phyloP scores from a whole-genome alignment of 768 basidiomycete species.

The Leucogyrophana mollusca region DNA sequence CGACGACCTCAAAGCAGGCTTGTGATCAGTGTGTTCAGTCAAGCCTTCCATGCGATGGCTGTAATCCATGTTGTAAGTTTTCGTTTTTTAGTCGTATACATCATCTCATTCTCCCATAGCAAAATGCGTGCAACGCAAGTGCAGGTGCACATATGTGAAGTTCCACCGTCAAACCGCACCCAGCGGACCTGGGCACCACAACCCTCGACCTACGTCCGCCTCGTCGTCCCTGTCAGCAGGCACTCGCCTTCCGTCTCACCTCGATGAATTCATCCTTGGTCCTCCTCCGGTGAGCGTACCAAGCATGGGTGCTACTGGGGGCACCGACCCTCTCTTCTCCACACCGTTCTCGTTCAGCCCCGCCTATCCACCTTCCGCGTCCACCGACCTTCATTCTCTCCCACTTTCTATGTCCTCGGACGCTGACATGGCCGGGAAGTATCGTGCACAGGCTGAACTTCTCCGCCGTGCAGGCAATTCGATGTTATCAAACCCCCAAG shows the following conservation, averaged over 20 bases:
- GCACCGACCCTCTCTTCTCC: slow-evolving; percentile 28
- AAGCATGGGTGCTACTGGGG: slow-evolving; percentile 22
- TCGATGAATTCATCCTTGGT: slow-evolving; percentile 43
- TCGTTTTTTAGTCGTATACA: neutral
- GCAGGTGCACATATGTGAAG: slow-evolving; percentile 77
- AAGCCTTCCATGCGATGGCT: slow-evolving; percentile 74
- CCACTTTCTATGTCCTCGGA: slow-evolving; percentile 19
- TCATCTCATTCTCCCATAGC: slow-evolving; percentile 38
- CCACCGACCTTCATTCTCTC: slow-evolving; percentile 18
- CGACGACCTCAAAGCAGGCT: slow-evolving; percentile 78
- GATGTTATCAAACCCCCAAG: slow-evolving; percentile 5
- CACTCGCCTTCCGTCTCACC: slow-evolving; percentile 29
- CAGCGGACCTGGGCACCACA: slow-evolving; percentile 65
- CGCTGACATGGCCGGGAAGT: slow-evolving; percentile 47
- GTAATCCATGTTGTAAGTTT: slow-evolving; percentile 71
- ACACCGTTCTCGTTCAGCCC: slow-evolving; percentile 31
- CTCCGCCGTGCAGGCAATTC: slow-evolving; percentile 32
- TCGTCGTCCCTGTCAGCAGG: slow-evolving; percentile 25
- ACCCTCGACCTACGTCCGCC: slow-evolving; percentile 34
- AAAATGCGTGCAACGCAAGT: slow-evolving; percentile 72
- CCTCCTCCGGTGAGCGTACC: slow-evolving; percentile 34
- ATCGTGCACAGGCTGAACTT: slow-evolving; percentile 45
- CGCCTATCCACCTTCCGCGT: slow-evolving; percentile 11
- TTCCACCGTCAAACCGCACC: slow-evolving; percentile 83
- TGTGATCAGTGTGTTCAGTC: slow-evolving; percentile 84